Evolutionary conservation across 148 eudicot genomes (phyloP).

Genomic region (Selenicereus undatus): DNA sequence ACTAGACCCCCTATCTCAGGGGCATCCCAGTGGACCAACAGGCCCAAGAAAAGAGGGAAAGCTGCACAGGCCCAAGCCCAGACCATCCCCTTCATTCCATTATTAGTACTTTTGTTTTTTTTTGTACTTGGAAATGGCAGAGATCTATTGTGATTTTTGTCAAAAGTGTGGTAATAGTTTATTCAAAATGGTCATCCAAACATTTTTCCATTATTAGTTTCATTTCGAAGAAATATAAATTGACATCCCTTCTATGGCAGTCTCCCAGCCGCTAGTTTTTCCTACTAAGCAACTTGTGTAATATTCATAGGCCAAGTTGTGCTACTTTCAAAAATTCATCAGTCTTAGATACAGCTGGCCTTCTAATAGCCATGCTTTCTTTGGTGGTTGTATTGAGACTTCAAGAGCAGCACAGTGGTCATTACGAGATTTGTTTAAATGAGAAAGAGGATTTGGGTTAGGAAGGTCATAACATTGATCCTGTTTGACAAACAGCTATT

Average conservation of each 20-base stretch:
- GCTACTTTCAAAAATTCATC: constrained; percentile 19
- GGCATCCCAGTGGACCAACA: too few relatives aligned
- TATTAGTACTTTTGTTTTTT: background rate
- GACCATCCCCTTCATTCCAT: too few relatives aligned
- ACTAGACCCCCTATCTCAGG: too few relatives aligned
- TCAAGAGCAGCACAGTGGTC: constrained; percentile 1
- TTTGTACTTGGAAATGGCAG: background rate
- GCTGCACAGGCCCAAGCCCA: too few relatives aligned
- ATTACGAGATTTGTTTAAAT: constrained; percentile 16
- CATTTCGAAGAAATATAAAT: background rate
- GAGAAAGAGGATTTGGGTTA: background rate
- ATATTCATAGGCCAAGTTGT: constrained; percentile 8
- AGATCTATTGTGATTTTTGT: background rate
- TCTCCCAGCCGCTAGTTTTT: constrained; percentile 26
- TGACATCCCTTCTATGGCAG: constrained; percentile 7
- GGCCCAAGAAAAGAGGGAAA: too few relatives aligned
- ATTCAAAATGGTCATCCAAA: background rate
- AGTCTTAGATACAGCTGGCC: constrained; percentile 29
- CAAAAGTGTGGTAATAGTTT: constrained; percentile 9
- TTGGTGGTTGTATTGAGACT: background rate
- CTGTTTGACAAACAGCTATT: too few relatives aligned
- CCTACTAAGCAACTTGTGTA: constrained; percentile 17
- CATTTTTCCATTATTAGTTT: constrained; percentile 1
- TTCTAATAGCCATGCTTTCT: constrained; percentile 28
- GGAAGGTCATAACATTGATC: background rate